These are phyloP conservation scores for Quercus aquifolioides DNA, from an alignment of 306 rosid species.

Conservation along the genomic window DNA sequence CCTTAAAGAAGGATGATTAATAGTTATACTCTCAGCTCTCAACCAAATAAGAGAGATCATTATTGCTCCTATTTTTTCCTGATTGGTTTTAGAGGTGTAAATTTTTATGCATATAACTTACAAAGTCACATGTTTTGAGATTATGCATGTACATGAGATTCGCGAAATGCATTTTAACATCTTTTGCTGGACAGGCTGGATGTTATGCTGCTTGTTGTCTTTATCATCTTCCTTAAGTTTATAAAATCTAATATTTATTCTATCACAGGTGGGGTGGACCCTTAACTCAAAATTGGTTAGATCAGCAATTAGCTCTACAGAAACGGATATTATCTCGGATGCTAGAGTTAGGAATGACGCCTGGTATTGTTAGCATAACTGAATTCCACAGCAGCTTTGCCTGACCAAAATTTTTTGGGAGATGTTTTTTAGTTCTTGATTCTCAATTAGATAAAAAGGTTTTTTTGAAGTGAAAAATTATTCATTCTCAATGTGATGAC, in stretches of 20 bases:
- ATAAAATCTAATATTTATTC: constrained; percentile 20
- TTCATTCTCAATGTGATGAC: constrained; percentile 10
- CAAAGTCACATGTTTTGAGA: background rate
- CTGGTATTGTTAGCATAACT: constrained; percentile 42
- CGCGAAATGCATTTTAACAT: background rate
- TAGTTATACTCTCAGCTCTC: too few relatives aligned
- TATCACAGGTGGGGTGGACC: constrained; percentile 93
- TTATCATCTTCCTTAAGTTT: constrained; percentile 22
- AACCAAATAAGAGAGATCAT: too few relatives aligned
- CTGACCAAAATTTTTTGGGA: background rate
- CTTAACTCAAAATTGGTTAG: constrained; percentile 86
- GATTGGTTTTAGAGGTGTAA: too few relatives aligned
- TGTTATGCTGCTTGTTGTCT: background rate
- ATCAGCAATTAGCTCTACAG: constrained; percentile 75
- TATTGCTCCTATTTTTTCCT: too few relatives aligned
- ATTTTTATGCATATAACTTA: background rate
- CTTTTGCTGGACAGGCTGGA: background rate
- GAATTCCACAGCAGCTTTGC: background rate
- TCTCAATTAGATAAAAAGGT: background rate
- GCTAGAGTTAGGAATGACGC: constrained; percentile 96
- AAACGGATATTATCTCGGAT: constrained; percentile 73
- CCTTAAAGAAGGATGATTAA: too few relatives aligned
- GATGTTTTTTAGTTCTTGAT: background rate
- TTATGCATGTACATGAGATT: too few relatives aligned
- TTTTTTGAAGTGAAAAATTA: background rate